Percentiles rank a stretch among this genome's conserved stretches.
Evolutionary conservation across 805 yeast species (phyloP).

Genomic region (Cyberlindnera samutprakarnensis): DNA sequence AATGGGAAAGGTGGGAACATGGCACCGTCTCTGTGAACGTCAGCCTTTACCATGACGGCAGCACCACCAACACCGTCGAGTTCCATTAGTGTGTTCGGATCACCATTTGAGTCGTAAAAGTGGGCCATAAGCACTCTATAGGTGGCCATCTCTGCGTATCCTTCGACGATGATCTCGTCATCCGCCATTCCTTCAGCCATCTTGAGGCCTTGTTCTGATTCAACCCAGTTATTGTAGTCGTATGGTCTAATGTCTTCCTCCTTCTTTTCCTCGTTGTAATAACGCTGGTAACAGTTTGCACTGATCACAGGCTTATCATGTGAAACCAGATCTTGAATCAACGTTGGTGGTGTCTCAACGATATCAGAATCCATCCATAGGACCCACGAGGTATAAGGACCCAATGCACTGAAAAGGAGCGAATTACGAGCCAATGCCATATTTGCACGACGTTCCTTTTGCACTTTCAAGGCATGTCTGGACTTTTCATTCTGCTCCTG

Average conservation of each 20-base stretch:
- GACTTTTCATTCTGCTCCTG: conserved; percentile 75
- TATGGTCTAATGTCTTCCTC: conserved; percentile 68
- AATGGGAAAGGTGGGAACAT: conserved; percentile 99
- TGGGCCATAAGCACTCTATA: conserved; percentile 94
- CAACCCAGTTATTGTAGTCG: conserved; percentile 95
- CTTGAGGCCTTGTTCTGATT: conserved; percentile 69
- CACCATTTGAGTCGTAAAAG: conserved; percentile 62
- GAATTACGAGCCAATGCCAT: conserved; percentile 97
- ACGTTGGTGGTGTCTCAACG: conserved; percentile 74
- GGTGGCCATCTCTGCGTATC: conserved; percentile 88
- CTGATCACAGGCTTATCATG: conserved; percentile 85
- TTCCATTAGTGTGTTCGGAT: conserved; percentile 59
- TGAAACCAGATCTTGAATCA: conserved; percentile 79
- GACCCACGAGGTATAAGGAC: conserved; percentile 91
- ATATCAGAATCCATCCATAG: conserved; percentile 96
- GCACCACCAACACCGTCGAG: conserved; percentile 99
- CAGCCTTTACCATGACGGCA: conserved; percentile 91
- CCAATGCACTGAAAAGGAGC: conserved; percentile 76
- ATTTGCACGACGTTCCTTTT: conserved; percentile 78
- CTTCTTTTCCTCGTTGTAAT: conserved; percentile 50
- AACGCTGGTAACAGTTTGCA: conserved; percentile 91
- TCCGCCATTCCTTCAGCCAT: conserved; percentile 67
- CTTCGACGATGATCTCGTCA: conserved; percentile 93
- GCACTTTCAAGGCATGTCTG: conserved; percentile 81
- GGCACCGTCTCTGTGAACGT: conserved; percentile 98